Evolutionary conservation across 2,329 filamentous ascomycete genomes (phyloP), one percentile per base, ranked within the genome.

Genomic region (Colletotrichum tabaci): DNA sequence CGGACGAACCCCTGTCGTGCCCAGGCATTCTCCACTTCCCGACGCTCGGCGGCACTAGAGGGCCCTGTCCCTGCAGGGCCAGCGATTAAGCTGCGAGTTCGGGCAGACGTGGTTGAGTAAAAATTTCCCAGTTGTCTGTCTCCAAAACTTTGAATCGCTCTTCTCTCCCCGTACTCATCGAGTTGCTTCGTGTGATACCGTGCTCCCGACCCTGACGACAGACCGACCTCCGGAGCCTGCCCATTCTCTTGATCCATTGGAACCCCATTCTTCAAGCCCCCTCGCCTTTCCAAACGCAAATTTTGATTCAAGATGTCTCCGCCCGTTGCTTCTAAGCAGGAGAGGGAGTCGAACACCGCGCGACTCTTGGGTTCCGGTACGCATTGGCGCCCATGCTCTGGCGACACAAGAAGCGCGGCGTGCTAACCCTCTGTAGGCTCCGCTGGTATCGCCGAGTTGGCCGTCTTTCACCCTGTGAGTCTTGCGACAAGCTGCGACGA

Each of bases 371-470:
- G 96, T 78, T 98, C 96, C 79, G 96, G 96, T 98, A 83, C 38
- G 67, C 40, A 46, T 57, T 57, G 64, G 46, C 50, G 62, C 56
- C 56, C 30, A 53, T 30, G 13, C 26, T 50, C 12, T 18, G 7
- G 23, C 47, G 40, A 10, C 46, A 26, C 47, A 23, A n/a, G 40
- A 72, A 64, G 38, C n/a, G 35, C 40, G 46, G 21, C 40, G 23
- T 62, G 63, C 73, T 74, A 66, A 77, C 72, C n/a, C 30, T 65
- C 61, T 74, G 47, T 77, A 98, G 95, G 95, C 80, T 94, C 92
- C 80, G 95, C 95, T 80, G 95, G 95, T 87, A 96, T 98, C 82
- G 92, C 95, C 78, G 96, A 98, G 85, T 87, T 98, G 79, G 91
- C 94, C 79, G 91, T 98, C 82, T 98, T 98, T 88, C 94, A 97